Evolutionary conservation across 805 yeast genomes (phyloP), one percentile per base, ranked within the genome.

Genomic region (Starmerella riodocensis): DNA sequence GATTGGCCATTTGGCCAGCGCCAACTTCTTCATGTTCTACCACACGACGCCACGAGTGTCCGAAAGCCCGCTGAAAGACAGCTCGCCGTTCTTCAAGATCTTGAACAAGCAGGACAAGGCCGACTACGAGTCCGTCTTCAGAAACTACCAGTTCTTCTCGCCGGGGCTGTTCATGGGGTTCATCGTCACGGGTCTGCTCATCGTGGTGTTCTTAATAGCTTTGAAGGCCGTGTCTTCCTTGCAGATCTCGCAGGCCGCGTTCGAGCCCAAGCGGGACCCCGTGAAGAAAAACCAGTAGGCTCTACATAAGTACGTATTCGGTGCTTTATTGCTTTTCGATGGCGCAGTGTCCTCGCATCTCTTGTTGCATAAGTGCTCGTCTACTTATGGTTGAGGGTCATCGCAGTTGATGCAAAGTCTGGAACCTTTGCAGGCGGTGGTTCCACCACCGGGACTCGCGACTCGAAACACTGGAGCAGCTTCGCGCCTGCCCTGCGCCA

Each of bases 81-180:
- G 9, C 18, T 16, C n/a, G 8, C 8, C 14, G 9, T 11, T 28
- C 17, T 8, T 11, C 18, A 16, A 28, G 9, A 11, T 8, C 9
- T 8, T 14, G 9, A 8, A 8, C 9, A 12, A 9, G 9, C 17
- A 9, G 27, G 25, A 43, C 11, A 41, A 34, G n/a, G 22, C 36
- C 29, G 41, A 28, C 7, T 43, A 39, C 38, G 45, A 37, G 36
- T 57, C 63, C 12, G 59, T 80, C 41, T 78, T 81, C 58, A 70
- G 73, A 42, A 64, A 68, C 44, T 81, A 80, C 59, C 71, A 70
- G 52, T 78, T 74, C 57, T 80, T 83, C 64, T 70, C 84, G 11
- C 76, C 86, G 13, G 96, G 94, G 17, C 65, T 88, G 43, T 74
- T 82, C 62, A 78, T 80, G 76, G 69, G 78, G 40, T 60, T 78